Base-by-base conservation (phyloP, 306 rosid species). In the Dalbergia cultrata region DNA sequence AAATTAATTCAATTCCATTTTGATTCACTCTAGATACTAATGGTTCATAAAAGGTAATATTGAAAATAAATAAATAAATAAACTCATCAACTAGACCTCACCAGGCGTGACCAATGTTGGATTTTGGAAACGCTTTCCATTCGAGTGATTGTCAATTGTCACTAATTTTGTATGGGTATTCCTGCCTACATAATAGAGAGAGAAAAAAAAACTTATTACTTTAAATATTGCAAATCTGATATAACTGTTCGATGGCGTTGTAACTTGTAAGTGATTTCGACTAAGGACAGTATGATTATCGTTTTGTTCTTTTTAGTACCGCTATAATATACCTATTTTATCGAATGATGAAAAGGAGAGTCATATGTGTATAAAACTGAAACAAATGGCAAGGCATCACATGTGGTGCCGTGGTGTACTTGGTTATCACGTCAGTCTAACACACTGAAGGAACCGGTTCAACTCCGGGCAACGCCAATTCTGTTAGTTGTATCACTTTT, bases 391-490 rank as follows among this genome's bases (percentile, higher is more conserved):
- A 26, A 2, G 7, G 0, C 0, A 5, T 61, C 0, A 0, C 6
- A 33, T 26, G 17, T 3, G 85, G 85, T 82, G 59, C 78, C 83
- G 80, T 83, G 86, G 83, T 83, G 83, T 83, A 83, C 82, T 77
- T 77, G 86, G 86, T 83, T 83, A 83, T 83, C 86, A 83, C 80
- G 86, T 83, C 80, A 77, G 80, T 83, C 80, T 83, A 95, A 92
- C 94, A 95, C 97, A 91, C 95, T 91, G 95, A 87, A 87, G 90
- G 91, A 90, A 82, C 87, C 85, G 88, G 92, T 91, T 86, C 92
- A 54, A 91, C 69, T 63, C 97, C 90, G 91, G 91, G 86, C 86
- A 90, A 88, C 75, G 91, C 94, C 92, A 89, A 4, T 5, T 13
- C 49, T 11, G 0, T 3, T 0, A 0, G 4, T 4, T 50, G 5